Base-by-base conservation (phyloP, 2,329 filamentous ascomycete genomes). In the Monosporascus sp. region DNA sequence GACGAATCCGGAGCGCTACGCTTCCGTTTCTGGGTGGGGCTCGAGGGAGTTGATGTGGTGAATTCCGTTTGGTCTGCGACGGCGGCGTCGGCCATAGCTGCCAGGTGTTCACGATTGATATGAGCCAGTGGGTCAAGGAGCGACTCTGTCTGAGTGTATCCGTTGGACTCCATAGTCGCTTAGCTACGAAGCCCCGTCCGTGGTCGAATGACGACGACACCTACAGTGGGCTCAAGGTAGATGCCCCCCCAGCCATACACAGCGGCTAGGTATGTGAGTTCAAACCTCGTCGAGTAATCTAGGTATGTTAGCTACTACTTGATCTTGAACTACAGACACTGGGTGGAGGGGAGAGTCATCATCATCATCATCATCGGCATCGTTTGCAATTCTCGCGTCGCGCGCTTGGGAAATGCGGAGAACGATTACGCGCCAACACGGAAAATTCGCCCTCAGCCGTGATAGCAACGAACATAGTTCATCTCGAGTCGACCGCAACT, bases 21-120 rank as follows among this genome's bases (percentile, higher is more conserved):
- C 72, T 83, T 83, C 55, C 80, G 73, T 70, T 83, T 84, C 63
- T 78, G 74, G 17, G 70, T 70, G 11, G 79, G 78, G 51, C 66
- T 69, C 22, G 62, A 75, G 72, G 59, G 70, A 63, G 51, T 69
- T 58, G 62, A 72, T 55, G 60, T 69, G 45, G 73, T 70, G 51
- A 79, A 71, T 53, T 79, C 77, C 50, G 74, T 69, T 51, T 80
- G 78, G 49, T 81, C 77, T 27, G 71, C 65, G 25, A 68, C 65
- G 50, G 76, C 67, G 36, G 74, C 62, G 43, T 81, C 76, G 54
- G 78, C 72, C 78, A 81, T 81, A 49, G 61, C 65, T 38, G 64
- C 63, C 51, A 69, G 57, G 52, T 69, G 67, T 50, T 67, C 66
- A 36, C 66, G 63, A 52, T 68, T 66, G 50, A 67, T 60, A 44